phyloP scores from a whole-genome alignment of 495 filamentous ascomycete genomes.

The Penicillium steckii region DNA sequence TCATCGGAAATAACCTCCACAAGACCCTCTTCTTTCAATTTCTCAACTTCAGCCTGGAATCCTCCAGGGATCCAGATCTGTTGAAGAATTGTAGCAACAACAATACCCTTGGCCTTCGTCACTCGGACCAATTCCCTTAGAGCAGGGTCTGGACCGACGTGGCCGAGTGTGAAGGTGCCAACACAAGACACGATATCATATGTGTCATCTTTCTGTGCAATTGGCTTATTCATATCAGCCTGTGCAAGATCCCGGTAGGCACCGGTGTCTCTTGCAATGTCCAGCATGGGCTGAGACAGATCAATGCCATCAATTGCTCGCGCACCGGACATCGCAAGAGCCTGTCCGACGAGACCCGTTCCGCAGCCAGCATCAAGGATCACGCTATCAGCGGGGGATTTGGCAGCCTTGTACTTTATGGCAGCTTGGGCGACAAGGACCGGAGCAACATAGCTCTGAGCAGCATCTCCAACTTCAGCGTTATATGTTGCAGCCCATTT shows the following conservation, averaged over 20 bases:
- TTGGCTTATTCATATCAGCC: constrained; percentile 37
- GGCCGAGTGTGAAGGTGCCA: constrained; percentile 47
- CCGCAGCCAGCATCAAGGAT: constrained; percentile 51
- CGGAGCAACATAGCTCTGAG: constrained; percentile 42
- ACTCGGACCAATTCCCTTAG: constrained; percentile 42
- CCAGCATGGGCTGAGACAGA: constrained; percentile 42
- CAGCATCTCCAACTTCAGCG: constrained; percentile 34
- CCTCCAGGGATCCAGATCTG: constrained; percentile 39
- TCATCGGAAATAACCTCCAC: constrained; percentile 32
- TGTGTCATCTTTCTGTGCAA: constrained; percentile 25
- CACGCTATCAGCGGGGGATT: constrained; percentile 14
- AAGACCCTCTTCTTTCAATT: constrained; percentile 25
- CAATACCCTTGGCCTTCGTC: constrained; percentile 31
- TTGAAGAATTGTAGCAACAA: constrained; percentile 45
- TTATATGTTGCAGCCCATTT: constrained; percentile 48
- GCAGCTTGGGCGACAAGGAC: constrained; percentile 34
- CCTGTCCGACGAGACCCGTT: constrained; percentile 42
- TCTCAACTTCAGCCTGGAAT: constrained; percentile 39
- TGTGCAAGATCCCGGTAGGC: constrained; percentile 37
- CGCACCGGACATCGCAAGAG: constrained; percentile 29
- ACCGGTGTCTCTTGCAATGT: constrained; percentile 37
- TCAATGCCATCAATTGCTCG: constrained; percentile 43
- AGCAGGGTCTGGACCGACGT: constrained; percentile 45
- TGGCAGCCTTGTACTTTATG: constrained; percentile 18
- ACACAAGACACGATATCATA: constrained; percentile 47